These are phyloP conservation scores for Phytophthora citricola DNA, from an alignment of 352 stramenopile genomes.

Conservation along the genomic window DNA sequence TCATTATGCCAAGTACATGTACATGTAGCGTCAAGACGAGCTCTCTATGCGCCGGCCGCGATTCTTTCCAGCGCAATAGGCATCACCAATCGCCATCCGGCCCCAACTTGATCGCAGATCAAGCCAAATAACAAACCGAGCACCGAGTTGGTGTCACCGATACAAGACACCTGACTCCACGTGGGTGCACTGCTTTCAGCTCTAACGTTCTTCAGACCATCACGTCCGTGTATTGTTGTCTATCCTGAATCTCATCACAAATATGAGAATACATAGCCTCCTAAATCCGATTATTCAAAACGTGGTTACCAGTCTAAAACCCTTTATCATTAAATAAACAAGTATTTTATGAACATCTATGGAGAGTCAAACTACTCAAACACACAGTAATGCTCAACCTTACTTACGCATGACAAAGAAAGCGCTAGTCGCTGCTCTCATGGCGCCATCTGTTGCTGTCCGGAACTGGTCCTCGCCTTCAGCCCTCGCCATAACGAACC, in stretches of 20 bases:
- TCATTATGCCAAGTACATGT: neutral
- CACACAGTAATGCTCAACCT: neutral
- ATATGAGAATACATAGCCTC: neutral
- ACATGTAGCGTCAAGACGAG: constrained; percentile 1
- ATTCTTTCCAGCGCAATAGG: constrained; percentile 7
- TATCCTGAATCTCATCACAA: neutral
- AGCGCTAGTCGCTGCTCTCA: constrained; percentile 20
- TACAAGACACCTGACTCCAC: neutral
- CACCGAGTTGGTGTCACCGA: neutral
- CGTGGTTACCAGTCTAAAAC: neutral
- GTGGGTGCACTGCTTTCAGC: constrained; percentile 5
- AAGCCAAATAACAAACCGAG: constrained; percentile 9
- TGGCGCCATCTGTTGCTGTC: constrained; percentile 18
- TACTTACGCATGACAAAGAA: constrained; percentile 26
- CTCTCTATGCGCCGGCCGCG: constrained; percentile 1
- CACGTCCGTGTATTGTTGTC: constrained; percentile 7
- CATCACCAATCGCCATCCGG: neutral
- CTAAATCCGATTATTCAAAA: neutral
- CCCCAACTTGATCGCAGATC: constrained; percentile 22
- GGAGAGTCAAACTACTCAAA: neutral
- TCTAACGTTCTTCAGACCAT: constrained; percentile 3
- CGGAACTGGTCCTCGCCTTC: constrained; percentile 17
- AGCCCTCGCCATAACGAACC: constrained; percentile 11
- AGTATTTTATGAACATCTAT: no score
- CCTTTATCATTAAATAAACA: neutral